A percentile compares a stretch with the other conserved stretches of the same genome.
phyloP scores from a whole-genome alignment of 169 alveolate species.

The Cryptosporidium parvum region DNA sequence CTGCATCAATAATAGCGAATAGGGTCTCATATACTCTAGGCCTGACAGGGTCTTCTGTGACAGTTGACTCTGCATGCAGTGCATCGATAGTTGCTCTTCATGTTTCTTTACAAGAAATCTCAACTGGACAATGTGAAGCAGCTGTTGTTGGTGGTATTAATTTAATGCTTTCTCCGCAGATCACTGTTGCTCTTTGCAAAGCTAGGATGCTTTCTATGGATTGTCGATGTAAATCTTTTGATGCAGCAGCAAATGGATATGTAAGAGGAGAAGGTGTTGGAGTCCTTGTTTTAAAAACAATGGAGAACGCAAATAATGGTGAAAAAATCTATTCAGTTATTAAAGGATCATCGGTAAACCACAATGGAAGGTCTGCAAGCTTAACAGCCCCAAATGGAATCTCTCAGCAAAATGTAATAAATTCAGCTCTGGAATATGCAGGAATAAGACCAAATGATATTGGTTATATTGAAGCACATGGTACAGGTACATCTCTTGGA shows the following conservation, averaged over 20 bases:
- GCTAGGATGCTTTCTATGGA: conserved; percentile 84
- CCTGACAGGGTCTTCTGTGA: conserved; percentile 83
- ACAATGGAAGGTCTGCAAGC: conserved; percentile 84
- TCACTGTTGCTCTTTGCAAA: conserved; percentile 85
- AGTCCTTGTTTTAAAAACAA: conserved; percentile 77
- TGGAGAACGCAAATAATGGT: conserved; percentile 75
- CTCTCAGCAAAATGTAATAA: conserved; percentile 83
- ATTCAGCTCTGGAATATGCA: conserved; percentile 80
- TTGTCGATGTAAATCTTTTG: conserved; percentile 84
- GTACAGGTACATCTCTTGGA: conserved; percentile 85
- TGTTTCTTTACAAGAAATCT: conserved; percentile 80
- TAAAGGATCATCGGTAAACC: conserved; percentile 83
- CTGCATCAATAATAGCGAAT: conserved; percentile 84
- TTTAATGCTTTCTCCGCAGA: conserved; percentile 85
- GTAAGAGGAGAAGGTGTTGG: conserved; percentile 86
- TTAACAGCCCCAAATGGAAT: conserved; percentile 85
- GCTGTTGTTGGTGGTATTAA: conserved; percentile 85
- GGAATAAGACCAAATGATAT: conserved; percentile 77
- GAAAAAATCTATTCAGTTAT: conserved; percentile 77
- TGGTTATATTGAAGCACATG: conserved; percentile 83
- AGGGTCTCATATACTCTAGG: conserved; percentile 85
- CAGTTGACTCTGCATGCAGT: conserved; percentile 88
- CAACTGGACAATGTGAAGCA: conserved; percentile 80
- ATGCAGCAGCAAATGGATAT: conserved; percentile 85
- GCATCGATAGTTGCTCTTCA: conserved; percentile 87